Percentiles rank a stretch among this genome's conserved stretches.
Evolutionary conservation across 2,329 filamentous ascomycete genomes (phyloP).

Genomic region (Fusarium illudens): DNA sequence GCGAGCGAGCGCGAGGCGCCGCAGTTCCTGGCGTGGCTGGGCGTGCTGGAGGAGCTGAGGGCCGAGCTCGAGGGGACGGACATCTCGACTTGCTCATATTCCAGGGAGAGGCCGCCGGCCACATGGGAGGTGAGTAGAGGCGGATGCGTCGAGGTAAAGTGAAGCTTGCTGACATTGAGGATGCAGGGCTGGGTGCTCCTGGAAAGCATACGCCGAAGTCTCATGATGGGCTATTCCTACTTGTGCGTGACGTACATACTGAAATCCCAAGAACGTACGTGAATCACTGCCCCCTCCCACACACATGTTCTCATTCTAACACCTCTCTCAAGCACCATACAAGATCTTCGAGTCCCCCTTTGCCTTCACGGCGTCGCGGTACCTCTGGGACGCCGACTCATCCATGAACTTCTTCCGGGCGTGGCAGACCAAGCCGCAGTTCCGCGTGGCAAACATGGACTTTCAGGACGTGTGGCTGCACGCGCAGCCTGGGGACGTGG

Average conservation of each 20-base stretch:
- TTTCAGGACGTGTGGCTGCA: conserved; percentile 51
- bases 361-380: conserved; percentile 50
- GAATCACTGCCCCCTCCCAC: background rate
- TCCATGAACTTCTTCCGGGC: conserved; percentile 54
- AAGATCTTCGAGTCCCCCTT: conserved; percentile 26
- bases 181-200: conserved; percentile 52
- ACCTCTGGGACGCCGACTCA: conserved; percentile 54
- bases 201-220: conserved; percentile 53
- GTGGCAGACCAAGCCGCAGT: conserved; percentile 55
- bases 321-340: conserved; percentile 19
- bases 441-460: conserved; percentile 45
- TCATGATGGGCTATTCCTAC: conserved; percentile 46
- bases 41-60: conserved; percentile 45
- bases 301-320: background rate
- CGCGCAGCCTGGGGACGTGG: conserved; percentile 48
- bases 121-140: conserved; percentile 52
- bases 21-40: conserved; percentile 49
- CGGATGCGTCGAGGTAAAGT: background rate
- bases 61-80: conserved; percentile 47
- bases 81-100: conserved; percentile 23
- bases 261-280: conserved; percentile 45
- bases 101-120: conserved; percentile 48
- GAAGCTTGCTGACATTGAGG: background rate
- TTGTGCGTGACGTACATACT: conserved; percentile 48
- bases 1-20: conserved; percentile 52